Percentiles rank a stretch among this genome's conserved stretches.
phyloP scores from a whole-genome alignment of 768 basidiomycete species.

The Russula compacta region DNA sequence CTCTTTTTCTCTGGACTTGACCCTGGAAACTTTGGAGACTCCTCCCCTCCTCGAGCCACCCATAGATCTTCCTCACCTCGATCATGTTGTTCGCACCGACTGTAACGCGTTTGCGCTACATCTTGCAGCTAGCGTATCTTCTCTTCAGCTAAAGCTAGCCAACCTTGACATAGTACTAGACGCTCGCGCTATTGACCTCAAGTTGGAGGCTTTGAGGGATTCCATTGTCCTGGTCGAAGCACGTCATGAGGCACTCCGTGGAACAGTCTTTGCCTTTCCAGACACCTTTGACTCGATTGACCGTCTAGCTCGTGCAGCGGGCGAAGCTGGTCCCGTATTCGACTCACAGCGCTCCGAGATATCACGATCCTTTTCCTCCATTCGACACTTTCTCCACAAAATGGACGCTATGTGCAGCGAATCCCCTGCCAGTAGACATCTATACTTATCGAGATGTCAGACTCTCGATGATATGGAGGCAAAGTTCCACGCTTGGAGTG shows the following conservation, averaged over 20 bases:
- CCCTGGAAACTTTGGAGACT: constrained; percentile 29
- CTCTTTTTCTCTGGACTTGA: constrained; percentile 30
- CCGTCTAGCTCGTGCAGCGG: constrained; percentile 31
- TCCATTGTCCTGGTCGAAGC: constrained; percentile 15
- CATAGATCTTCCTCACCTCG: constrained; percentile 49
- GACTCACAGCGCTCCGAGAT: constrained; percentile 31
- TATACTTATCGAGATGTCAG: constrained; percentile 42
- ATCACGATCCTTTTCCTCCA: constrained; percentile 40
- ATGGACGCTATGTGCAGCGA: constrained; percentile 48
- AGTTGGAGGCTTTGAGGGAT: neutral
- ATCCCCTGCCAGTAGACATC: constrained; percentile 34
- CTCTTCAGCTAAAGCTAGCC: constrained; percentile 18
- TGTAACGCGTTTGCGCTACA: constrained; percentile 57
- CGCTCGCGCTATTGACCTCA: constrained; percentile 12
- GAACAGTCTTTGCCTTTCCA: constrained; percentile 26
- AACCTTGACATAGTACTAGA: constrained; percentile 7
- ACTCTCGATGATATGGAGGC: constrained; percentile 33
- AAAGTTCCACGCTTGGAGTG: constrained; percentile 8
- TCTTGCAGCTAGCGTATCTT: constrained; percentile 22
- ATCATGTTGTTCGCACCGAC: constrained; percentile 59
- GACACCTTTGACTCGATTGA: constrained; percentile 26
- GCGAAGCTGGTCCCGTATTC: constrained; percentile 30
- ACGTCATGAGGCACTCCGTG: constrained; percentile 34
- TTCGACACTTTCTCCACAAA: constrained; percentile 44
- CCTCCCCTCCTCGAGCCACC: constrained; percentile 34